These are phyloP conservation scores for Diphasiastrum complanatum DNA, from an alignment of 83 land plant genomes.

Conservation along the genomic window DNA sequence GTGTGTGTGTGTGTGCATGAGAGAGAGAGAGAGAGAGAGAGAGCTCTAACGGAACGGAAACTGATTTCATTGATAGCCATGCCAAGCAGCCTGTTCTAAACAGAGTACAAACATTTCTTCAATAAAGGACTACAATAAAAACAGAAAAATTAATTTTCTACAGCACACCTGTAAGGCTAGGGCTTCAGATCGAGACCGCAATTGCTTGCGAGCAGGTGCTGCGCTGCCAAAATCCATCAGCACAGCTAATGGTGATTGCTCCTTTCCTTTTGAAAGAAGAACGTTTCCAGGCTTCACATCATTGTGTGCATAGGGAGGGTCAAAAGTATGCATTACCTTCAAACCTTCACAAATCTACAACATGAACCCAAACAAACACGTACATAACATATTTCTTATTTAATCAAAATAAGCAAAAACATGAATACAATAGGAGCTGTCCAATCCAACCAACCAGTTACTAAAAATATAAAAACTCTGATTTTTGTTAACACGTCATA, in stretches of 20 bases:
- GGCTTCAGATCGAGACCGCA: slow-evolving; percentile 79
- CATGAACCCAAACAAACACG: background rate
- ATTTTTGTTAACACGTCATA: no score
- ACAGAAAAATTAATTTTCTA: background rate
- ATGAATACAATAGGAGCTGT: no score
- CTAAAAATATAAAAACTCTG: no score
- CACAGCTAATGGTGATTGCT: slow-evolving; percentile 68
- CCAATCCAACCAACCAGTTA: no score
- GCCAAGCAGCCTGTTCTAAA: no score
- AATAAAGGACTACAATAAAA: background rate
- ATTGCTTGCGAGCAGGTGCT: slow-evolving; percentile 61
- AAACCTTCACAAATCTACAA: slow-evolving; percentile 92
- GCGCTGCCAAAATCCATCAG: slow-evolving; percentile 99
- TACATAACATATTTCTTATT: background rate
- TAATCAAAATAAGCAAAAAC: no score
- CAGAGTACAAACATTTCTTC: no score
- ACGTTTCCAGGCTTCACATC: slow-evolving; percentile 98
- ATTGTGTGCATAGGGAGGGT: slow-evolving; percentile 95
- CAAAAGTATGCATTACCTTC: slow-evolving; percentile 82
- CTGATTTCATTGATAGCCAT: no score
- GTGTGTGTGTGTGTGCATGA: no score
- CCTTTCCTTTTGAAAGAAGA: slow-evolving; percentile 55
- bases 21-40: no score
- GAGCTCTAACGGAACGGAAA: no score
- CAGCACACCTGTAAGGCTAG: slow-evolving; percentile 64